Conservation (phyloP, 1,284 basidiomycete genomes). For the Leccinum huronense region DNA sequence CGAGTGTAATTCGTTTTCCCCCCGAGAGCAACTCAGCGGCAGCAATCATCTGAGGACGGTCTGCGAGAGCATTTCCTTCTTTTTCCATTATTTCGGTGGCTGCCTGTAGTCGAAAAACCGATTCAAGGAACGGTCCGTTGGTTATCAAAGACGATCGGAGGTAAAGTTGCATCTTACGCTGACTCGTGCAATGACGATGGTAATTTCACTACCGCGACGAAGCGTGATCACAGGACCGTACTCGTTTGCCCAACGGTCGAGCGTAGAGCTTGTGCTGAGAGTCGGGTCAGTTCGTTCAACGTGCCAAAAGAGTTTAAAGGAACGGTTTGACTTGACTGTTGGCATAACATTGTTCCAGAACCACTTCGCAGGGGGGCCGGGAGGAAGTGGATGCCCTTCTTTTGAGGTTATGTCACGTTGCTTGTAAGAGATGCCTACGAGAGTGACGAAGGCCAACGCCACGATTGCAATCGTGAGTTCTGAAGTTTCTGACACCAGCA, state of each 20-base stretch:
- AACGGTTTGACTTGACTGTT: constrained; percentile 18
- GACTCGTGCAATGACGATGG: constrained; percentile 34
- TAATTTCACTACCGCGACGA: constrained; percentile 28
- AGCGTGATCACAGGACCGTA: constrained; percentile 40
- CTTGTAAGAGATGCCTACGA: not conserved
- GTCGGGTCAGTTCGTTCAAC: not conserved
- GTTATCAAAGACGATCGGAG: not conserved
- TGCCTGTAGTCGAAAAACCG: constrained; percentile 22
- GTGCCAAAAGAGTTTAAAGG: too few relatives aligned
- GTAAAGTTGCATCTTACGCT: constrained; percentile 25
- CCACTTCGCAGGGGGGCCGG: constrained; percentile 26
- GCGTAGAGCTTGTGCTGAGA: constrained; percentile 21
- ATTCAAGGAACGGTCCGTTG: not conserved
- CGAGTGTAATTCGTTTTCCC: constrained; percentile 29
- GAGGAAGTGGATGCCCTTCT: constrained; percentile 24
- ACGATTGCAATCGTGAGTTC: not conserved
- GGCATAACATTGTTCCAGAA: constrained; percentile 26
- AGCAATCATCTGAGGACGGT: constrained; percentile 36
- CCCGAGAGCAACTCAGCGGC: constrained; percentile 33
- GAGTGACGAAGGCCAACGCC: not conserved
- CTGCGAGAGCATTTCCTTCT: constrained; percentile 34
- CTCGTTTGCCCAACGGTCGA: constrained; percentile 29
- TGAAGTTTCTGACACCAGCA: not conserved
- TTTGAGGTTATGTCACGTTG: constrained; percentile 6
- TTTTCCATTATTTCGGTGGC: constrained; percentile 41